Conservation (phyloP, 2,329 filamentous ascomycete species). For the Aspergillus fructus region DNA sequence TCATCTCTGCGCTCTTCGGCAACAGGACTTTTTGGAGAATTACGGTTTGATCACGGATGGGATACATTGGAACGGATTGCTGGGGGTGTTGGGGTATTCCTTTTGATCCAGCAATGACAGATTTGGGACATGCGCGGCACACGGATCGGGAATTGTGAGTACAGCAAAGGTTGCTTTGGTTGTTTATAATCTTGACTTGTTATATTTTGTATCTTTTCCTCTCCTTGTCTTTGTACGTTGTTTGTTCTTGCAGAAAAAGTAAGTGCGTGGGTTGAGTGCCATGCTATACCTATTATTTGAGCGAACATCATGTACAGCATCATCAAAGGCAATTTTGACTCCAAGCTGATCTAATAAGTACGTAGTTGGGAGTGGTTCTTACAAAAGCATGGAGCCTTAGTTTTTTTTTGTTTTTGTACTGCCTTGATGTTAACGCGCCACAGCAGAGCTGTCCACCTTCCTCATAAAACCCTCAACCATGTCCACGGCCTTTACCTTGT, state of each 20-base stretch:
- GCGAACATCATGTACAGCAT: slow-evolving; percentile 17
- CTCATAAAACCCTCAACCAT: not conserved
- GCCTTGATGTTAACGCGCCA: too few species aligned
- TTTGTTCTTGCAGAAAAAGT: slow-evolving; percentile 15
- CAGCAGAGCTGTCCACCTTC: not conserved
- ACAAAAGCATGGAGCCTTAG: not conserved
- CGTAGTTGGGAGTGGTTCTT: not conserved
- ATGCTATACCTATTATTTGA: slow-evolving; percentile 13
- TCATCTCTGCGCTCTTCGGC: slow-evolving; percentile 34
- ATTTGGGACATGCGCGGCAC: slow-evolving; percentile 26
- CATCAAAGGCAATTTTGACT: slow-evolving; percentile 1
- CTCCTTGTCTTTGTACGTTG: slow-evolving; percentile 10
- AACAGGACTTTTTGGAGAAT: slow-evolving; percentile 40
- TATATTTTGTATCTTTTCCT: slow-evolving; percentile 13
- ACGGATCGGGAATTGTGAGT: slow-evolving; percentile 32
- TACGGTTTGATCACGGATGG: slow-evolving; percentile 40
- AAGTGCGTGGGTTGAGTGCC: slow-evolving; percentile 7
- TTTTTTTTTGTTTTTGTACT: too few species aligned
- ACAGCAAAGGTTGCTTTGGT: slow-evolving; percentile 30
- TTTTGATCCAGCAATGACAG: slow-evolving; percentile 34
- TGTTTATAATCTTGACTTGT: slow-evolving; percentile 28
- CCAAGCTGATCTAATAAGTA: not conserved
- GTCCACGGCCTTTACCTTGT: too few species aligned
- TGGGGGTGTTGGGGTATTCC: slow-evolving; percentile 42
- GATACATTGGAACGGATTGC: slow-evolving; percentile 40